Base-by-base conservation (phyloP, 306 rosid species). In the Cicer arietinum region DNA sequence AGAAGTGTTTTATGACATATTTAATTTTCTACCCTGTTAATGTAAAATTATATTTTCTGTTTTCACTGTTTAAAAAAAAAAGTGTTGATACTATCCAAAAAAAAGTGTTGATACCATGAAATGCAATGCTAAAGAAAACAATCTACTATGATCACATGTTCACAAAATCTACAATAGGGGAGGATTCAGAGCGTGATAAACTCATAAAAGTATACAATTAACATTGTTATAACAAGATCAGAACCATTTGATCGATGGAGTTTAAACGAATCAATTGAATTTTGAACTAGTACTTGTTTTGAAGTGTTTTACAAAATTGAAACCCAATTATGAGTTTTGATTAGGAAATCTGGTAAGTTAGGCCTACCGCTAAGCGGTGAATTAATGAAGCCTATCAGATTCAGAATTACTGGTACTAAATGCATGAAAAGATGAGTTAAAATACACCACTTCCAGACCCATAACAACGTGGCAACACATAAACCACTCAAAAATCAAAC, bases 381-480 rank as follows among this genome's bases (percentile, higher is more conserved):
- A 35, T 61, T 61, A 9, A 13, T 39, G 47, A 37, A 61, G 37
- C 44, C 17, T 6, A 35, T 41, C 65, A 56, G 7, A 58, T 43
- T 22, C 9, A 30, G 37, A 30, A 30, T 30, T 30, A 30, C 37
- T 30, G 37, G 0, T 3, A 30, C 37, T 3, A 30, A 46, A 59
- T 74, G 46, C 37, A 74, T 14, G 40, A 25, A 6, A 22, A 39
- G 10, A 71, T 10, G 44, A 45, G 10, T 39, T 65, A 17, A 46
- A 9, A 45, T 11, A 37, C 12, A 25, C 47, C 69, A 61, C 57
- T 47, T 43, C 2, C 6, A 41, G 1, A 7, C n/a, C 11, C 17
- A 35, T 4, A 8, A 83, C 91, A 8, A 83, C 92, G 94, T 92
- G 96, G 90, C 91, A 70, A 5, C 30, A 35, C 3, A 4, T 1